Evolutionary conservation across 1,284 basidiomycete genomes (phyloP), one percentile per base, ranked within the genome.

Genomic region (Fomitopsis palustris): DNA sequence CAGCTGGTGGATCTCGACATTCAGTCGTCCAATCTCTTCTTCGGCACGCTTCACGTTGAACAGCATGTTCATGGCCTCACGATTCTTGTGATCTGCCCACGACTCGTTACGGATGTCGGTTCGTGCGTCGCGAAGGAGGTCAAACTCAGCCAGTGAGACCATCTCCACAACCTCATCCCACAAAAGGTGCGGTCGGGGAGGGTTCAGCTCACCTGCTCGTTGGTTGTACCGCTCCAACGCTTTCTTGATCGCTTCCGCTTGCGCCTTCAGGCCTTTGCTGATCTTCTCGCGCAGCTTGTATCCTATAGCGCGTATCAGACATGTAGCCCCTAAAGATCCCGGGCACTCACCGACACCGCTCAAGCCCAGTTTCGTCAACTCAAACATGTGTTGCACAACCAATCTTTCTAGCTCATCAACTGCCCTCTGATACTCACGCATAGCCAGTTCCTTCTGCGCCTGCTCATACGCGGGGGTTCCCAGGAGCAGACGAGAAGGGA

Each of bases 361-460:
- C 27, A 69, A 39, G 47, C 56, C 5, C 7, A 67, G 51, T 62
- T 70, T 70, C 3, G 61, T 49, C 0, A 72, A 62, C 58, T 72
- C 65, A 21, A 69, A 66, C 0, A 71, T 56, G 0, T 64, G 59
- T 49, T 67, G 67, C 0, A 70, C 63, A 4, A 72, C 64, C 0
- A 72, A 58, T 0, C 57, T 60, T 35, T 70, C 65, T 0, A 71
- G 66, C 1, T 65, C 61, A 33, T 68, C 64, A 0, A 72, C 41
- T 0, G 66, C 65, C 0, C 25, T 27, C 0, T 53, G 61, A 51
- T 71, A 70, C 29, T 63, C 56, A 21, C 60, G 60, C 25, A 21
- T 54, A 0, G 21, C 7, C 14, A 29, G n/a, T 23, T 31, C 25
- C 8, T n/a, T 27, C 31, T 33, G 5, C 10, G 31, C 31, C 31